Evolutionary conservation across 2,329 filamentous ascomycete species (phyloP).

Genomic region (Alternaria consortialis): DNA sequence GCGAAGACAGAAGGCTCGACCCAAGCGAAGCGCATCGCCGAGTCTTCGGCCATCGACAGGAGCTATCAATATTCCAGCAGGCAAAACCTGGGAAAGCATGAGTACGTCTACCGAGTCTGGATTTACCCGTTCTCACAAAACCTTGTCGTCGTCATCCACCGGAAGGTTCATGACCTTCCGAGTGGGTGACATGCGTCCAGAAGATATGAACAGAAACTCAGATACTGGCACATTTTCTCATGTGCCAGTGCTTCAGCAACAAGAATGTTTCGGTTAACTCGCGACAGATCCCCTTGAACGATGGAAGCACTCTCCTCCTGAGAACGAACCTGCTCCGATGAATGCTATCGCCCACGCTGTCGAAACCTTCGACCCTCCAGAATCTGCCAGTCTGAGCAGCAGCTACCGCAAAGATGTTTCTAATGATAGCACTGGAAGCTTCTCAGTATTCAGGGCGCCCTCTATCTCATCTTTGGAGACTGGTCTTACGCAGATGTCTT

Average conservation of each 20-base stretch:
- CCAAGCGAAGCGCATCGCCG: slow-evolving; percentile 74
- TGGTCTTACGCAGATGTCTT: slow-evolving; percentile 59
- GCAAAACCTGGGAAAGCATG: slow-evolving; percentile 61
- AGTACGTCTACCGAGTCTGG: slow-evolving; percentile 41
- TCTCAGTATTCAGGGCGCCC: slow-evolving; percentile 61
- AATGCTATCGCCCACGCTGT: slow-evolving; percentile 71
- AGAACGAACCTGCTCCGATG: slow-evolving; percentile 72
- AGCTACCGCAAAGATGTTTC: slow-evolving; percentile 60
- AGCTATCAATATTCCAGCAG: slow-evolving; percentile 77
- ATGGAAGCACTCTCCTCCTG: slow-evolving; percentile 74
- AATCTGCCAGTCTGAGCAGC: slow-evolving; percentile 47
- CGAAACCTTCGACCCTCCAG: slow-evolving; percentile 47
- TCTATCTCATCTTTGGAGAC: slow-evolving; percentile 65
- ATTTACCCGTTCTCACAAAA: slow-evolving; percentile 26
- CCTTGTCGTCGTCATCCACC: slow-evolving; percentile 21
- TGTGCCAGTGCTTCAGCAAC: slow-evolving; percentile 25
- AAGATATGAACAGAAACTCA: slow-evolving; percentile 4
- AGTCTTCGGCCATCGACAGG: slow-evolving; percentile 68
- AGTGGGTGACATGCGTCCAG: slow-evolving; percentile 14
- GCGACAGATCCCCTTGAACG: slow-evolving; percentile 68
- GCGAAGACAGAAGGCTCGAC: slow-evolving; percentile 78
- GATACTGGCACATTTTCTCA: neutral
- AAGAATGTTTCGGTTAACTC: slow-evolving; percentile 56
- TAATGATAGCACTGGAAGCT: slow-evolving; percentile 57
- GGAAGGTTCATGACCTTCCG: slow-evolving; percentile 39